These are phyloP conservation scores for Aegilops longissima DNA, from an alignment of 176 grass and related monocot genomes.

Conservation along the genomic window DNA sequence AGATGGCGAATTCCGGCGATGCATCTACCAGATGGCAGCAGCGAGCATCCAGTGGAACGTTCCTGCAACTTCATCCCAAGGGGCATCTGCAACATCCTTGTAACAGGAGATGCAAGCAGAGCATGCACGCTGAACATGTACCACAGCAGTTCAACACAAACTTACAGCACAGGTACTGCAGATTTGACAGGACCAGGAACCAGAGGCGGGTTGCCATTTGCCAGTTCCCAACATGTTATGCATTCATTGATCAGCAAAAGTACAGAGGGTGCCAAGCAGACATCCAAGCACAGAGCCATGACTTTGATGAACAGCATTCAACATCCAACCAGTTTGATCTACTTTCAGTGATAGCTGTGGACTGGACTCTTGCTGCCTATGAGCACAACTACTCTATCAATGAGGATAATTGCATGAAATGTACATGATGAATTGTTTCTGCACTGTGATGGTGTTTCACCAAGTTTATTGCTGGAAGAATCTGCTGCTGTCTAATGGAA, in stretches of 20 bases:
- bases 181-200: background rate
- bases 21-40: too few species aligned
- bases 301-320: background rate
- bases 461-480: slow-evolving; percentile 24
- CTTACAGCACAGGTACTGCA: slow-evolving; percentile 37
- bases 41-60: too few species aligned
- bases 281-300: background rate
- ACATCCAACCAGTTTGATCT: background rate
- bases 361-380: slow-evolving; percentile 31
- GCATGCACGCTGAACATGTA: too few species aligned
- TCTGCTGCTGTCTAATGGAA: background rate
- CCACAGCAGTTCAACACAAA: too few species aligned
- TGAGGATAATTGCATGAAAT: background rate
- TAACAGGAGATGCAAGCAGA: background rate
- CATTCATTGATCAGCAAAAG: slow-evolving; percentile 24
- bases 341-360: background rate
- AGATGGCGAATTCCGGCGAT: too few species aligned
- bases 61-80: background rate
- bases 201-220: slow-evolving; percentile 14
- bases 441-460: slow-evolving; percentile 17
- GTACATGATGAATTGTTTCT: slow-evolving; percentile 41
- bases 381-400: slow-evolving; percentile 16
- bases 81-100: background rate
- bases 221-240: slow-evolving; percentile 9
- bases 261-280: slow-evolving; percentile 44